Conservation (phyloP, 495 filamentous ascomycete species). For the Trichoderma virens region DNA sequence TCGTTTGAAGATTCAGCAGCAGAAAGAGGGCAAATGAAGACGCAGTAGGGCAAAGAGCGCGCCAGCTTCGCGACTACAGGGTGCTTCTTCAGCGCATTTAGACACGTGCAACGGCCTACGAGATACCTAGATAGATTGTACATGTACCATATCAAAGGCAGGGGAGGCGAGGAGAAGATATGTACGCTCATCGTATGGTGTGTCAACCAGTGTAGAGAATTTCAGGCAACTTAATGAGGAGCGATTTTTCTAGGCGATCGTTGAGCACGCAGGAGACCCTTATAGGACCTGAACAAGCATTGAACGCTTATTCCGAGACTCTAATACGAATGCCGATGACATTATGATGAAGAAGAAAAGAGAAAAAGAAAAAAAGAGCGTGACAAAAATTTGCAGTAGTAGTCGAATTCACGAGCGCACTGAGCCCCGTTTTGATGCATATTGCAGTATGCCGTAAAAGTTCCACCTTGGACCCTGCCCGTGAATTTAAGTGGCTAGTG, state of each 20-base stretch:
- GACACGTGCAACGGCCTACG: constrained; percentile 8
- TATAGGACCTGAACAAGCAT: constrained; percentile 86
- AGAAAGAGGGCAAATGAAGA: constrained; percentile 30
- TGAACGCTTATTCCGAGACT: constrained; percentile 97
- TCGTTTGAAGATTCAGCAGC: constrained; percentile 80
- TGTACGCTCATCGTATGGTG: constrained; percentile 39
- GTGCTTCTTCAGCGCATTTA: neutral
- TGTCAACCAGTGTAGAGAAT: constrained; percentile 38
- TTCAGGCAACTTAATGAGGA: constrained; percentile 61
- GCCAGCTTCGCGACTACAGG: constrained; percentile 13
- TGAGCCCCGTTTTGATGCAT: neutral
- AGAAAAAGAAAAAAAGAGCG: constrained; percentile 17
- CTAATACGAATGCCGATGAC: constrained; percentile 97
- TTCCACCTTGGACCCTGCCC: neutral
- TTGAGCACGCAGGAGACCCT: constrained; percentile 93
- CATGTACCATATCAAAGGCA: neutral
- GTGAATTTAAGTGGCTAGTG: neutral
- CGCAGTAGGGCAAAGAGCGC: neutral
- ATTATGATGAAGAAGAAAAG: constrained; percentile 53
- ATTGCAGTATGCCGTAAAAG: neutral
- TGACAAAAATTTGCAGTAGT: constrained; percentile 3
- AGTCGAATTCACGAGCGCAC: neutral
- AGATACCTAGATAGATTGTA: neutral
- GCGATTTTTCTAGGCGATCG: constrained; percentile 85
- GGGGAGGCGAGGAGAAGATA: constrained; percentile 12